Evolutionary conservation across 2,329 filamentous ascomycete genomes (phyloP).

Genomic region (Fusarium sp.): DNA sequence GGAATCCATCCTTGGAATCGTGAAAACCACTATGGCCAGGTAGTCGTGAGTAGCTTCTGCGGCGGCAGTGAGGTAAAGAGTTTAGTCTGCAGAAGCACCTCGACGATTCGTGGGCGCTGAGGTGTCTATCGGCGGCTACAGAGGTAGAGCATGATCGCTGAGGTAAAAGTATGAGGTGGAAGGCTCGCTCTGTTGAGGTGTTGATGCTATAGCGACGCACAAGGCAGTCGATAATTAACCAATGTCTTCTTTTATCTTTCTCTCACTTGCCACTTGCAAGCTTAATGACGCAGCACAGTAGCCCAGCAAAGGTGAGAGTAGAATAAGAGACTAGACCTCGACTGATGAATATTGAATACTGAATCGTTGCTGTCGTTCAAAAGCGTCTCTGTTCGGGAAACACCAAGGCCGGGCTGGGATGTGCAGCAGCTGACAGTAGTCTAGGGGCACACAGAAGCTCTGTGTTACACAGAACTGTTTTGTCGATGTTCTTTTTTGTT

Average conservation of each 20-base stretch:
- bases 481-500: slow-evolving; percentile 21
- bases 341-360: neutral
- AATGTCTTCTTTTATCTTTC: slow-evolving; percentile 1
- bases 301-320: neutral
- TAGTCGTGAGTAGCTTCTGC: slow-evolving; percentile 13
- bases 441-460: slow-evolving; percentile 12
- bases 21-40: slow-evolving; percentile 11
- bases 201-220: slow-evolving; percentile 4
- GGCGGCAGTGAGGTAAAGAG: neutral
- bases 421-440: slow-evolving; percentile 27
- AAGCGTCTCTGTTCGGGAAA: slow-evolving; percentile 11
- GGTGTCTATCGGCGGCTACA: slow-evolving; percentile 29
- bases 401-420: slow-evolving; percentile 15
- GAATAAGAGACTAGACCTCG: neutral
- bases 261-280: slow-evolving; percentile 4
- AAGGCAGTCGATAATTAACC: slow-evolving; percentile 1
- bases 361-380: slow-evolving; percentile 8
- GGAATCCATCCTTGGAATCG: slow-evolving; percentile 45
- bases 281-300: slow-evolving; percentile 1
- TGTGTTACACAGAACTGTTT: slow-evolving; percentile 21
- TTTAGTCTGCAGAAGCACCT: slow-evolving; percentile 21
- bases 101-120: slow-evolving; percentile 18
- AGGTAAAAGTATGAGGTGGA: slow-evolving; percentile 2
- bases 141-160: slow-evolving; percentile 39
- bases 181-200: neutral